These are phyloP conservation scores for Xerocomus brunneocitrinus DNA, from an alignment of 768 basidiomycete genomes.

Conservation along the genomic window DNA sequence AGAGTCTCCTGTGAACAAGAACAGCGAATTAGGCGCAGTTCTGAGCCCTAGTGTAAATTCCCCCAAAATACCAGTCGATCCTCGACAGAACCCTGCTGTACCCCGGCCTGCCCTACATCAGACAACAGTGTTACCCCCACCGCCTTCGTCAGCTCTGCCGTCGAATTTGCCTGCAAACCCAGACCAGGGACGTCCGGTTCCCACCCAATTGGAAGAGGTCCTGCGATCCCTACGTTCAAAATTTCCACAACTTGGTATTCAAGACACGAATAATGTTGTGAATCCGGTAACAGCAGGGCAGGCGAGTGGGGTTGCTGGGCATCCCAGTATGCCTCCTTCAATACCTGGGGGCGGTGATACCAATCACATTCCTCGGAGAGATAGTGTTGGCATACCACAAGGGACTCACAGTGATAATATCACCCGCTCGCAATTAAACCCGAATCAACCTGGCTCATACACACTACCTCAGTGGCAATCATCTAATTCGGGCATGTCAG, in stretches of 20 bases:
- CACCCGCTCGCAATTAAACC: background rate
- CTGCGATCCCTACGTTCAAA: constrained; percentile 16
- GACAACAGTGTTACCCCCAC: background rate
- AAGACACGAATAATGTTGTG: background rate
- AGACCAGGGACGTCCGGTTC: constrained; percentile 2
- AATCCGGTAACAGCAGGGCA: background rate
- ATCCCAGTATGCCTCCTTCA: background rate
- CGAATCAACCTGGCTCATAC: constrained; percentile 1
- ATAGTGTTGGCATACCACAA: constrained; percentile 7
- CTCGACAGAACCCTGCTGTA: background rate
- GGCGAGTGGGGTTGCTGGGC: background rate
- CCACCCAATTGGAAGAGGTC: constrained; percentile 9
- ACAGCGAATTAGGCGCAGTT: background rate
- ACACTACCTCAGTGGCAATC: background rate
- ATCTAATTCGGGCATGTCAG: constrained; percentile 1
- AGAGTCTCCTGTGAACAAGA: constrained; percentile 9
- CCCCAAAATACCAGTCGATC: background rate
- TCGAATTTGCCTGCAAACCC: background rate
- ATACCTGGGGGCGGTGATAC: background rate
- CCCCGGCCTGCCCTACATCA: background rate
- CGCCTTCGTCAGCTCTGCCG: background rate
- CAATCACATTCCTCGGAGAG: background rate
- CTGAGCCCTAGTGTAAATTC: background rate
- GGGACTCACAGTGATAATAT: constrained; percentile 1
- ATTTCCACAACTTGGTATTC: constrained; percentile 9